Percentiles rank a stretch among this genome's conserved stretches.
Evolutionary conservation across 2,329 filamentous ascomycete species (phyloP).

Genomic region (Cercospora sp.): DNA sequence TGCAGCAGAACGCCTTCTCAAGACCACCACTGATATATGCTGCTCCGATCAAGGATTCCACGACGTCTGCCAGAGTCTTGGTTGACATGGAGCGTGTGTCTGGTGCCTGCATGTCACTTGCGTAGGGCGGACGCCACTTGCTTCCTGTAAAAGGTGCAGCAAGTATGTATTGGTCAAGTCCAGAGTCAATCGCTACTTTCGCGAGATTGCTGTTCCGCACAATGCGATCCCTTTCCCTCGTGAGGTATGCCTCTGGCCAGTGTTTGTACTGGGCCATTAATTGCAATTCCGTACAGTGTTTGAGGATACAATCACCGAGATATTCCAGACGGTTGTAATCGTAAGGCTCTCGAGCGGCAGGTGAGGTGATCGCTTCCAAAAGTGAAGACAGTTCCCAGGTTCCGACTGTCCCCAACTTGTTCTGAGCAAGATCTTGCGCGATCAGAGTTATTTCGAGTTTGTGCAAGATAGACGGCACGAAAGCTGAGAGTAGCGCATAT

Average conservation of each 20-base stretch:
- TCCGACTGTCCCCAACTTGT: slow-evolving; percentile 50
- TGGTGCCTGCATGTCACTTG: slow-evolving; percentile 46
- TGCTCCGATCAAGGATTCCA: slow-evolving; percentile 81
- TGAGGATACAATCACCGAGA: slow-evolving; percentile 80
- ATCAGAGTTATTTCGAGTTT: slow-evolving; percentile 66
- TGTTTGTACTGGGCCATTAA: slow-evolving; percentile 59
- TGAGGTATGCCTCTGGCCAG: slow-evolving; percentile 77
- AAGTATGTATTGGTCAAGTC: slow-evolving; percentile 72
- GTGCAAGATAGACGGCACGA: slow-evolving; percentile 73
- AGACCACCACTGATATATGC: slow-evolving; percentile 69
- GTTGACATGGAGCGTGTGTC: slow-evolving; percentile 62
- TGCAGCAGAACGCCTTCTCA: slow-evolving; percentile 61
- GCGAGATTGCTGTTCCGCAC: slow-evolving; percentile 76
- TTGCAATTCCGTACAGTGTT: slow-evolving; percentile 68
- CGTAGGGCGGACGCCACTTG: slow-evolving; percentile 71
- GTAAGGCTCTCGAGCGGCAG: slow-evolving; percentile 57
- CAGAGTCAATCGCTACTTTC: slow-evolving; percentile 60
- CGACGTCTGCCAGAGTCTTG: slow-evolving; percentile 82
- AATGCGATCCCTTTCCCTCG: slow-evolving; percentile 61
- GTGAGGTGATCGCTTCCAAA: slow-evolving; percentile 68
- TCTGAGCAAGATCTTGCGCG: slow-evolving; percentile 60
- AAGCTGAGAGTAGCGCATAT: slow-evolving; percentile 54
- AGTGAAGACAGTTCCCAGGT: slow-evolving; percentile 61
- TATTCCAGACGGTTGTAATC: slow-evolving; percentile 88
- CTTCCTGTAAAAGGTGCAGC: slow-evolving; percentile 64